Percentiles rank a stretch among this genome's conserved stretches.
These are phyloP conservation scores for Solanum pimpinellifolium DNA, from an alignment of 257 asterid species.

Conservation along the genomic window DNA sequence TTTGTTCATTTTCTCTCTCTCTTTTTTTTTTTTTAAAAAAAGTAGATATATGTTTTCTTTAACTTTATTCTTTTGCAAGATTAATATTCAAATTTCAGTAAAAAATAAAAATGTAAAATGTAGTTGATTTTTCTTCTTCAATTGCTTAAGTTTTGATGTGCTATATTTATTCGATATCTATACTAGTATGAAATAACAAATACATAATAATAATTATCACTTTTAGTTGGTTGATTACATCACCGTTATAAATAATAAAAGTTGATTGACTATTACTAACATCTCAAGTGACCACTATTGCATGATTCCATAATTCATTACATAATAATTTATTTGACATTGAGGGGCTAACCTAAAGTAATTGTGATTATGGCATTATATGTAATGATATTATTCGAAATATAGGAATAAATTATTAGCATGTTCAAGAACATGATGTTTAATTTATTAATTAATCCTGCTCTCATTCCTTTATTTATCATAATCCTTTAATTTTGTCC, in stretches of 20 bases:
- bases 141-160: background rate
- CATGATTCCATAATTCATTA: background rate
- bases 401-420: background rate
- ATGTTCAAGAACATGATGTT: background rate
- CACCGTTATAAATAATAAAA: background rate
- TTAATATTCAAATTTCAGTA: background rate
- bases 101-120: background rate
- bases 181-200: background rate
- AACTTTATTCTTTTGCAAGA: background rate
- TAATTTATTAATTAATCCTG: too few relatives aligned
- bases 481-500: background rate
- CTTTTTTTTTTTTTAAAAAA: background rate
- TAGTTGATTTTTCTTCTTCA: background rate
- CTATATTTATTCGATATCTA: background rate
- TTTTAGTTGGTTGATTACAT: background rate
- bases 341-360: background rate
- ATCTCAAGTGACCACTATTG: too few relatives aligned
- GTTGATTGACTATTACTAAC: background rate
- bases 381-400: background rate
- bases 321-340: background rate
- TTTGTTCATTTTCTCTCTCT: background rate
- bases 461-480: background rate
- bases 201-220: background rate
- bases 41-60: background rate
- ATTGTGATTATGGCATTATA: background rate